Evolutionary conservation across 2,329 filamentous ascomycete genomes (phyloP).

Genomic region (Pseudocercospora pini-densiflorae): DNA sequence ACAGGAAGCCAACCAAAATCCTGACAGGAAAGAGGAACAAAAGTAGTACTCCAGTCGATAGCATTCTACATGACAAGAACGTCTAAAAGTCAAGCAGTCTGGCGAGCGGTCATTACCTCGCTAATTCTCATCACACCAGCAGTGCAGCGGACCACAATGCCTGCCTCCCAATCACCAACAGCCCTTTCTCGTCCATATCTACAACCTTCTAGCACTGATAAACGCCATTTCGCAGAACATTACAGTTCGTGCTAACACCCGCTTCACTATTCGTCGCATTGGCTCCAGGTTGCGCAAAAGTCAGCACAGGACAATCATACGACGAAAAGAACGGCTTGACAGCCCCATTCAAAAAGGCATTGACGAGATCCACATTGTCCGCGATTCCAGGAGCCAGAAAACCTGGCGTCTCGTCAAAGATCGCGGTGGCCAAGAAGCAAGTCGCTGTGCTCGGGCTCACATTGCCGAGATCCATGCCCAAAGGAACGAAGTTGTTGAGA

Average conservation of each 20-base stretch:
- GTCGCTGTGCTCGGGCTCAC: slow-evolving; percentile 25
- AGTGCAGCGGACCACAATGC: too few relatives aligned
- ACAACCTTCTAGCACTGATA: slow-evolving; percentile 23
- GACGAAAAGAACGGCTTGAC: slow-evolving; percentile 30
- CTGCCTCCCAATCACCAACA: too few relatives aligned
- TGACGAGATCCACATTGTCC: slow-evolving; percentile 29
- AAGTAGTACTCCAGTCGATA: too few relatives aligned
- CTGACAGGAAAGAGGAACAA: too few relatives aligned
- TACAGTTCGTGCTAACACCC: slow-evolving; percentile 25
- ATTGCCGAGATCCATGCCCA: slow-evolving; percentile 26
- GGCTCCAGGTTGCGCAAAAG: slow-evolving; percentile 23
- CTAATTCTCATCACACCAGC: too few relatives aligned
- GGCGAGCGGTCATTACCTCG: too few relatives aligned
- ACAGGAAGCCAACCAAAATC: too few relatives aligned
- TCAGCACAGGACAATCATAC: slow-evolving; percentile 25
- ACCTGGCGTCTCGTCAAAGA: slow-evolving; percentile 34
- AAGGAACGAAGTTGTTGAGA: slow-evolving; percentile 35
- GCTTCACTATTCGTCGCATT: slow-evolving; percentile 15
- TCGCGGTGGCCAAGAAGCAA: slow-evolving; percentile 33
- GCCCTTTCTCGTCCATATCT: too few relatives aligned
- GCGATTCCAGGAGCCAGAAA: slow-evolving; percentile 30
- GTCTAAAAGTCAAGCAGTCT: too few relatives aligned
- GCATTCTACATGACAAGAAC: too few relatives aligned
- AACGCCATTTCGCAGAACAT: slow-evolving; percentile 24
- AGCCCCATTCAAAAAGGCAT: slow-evolving; percentile 34